Base-by-base conservation (phyloP, 306 rosid species). In the Sophora flavescens region DNA sequence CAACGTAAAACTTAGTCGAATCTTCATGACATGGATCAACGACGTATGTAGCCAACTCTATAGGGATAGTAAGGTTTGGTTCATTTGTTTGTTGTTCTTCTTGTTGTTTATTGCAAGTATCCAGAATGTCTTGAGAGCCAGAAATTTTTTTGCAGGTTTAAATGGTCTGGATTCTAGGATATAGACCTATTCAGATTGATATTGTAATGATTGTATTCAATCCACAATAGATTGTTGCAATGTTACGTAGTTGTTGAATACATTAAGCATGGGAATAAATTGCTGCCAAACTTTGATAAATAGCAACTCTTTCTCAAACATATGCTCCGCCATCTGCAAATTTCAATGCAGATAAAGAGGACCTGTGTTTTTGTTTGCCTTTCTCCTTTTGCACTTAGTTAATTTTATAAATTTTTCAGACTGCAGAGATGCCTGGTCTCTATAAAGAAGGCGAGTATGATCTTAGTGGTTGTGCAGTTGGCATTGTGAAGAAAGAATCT, bases 381-480 rank as follows among this genome's bases (percentile, higher is more conserved):
- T 28, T 84, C 60, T 54, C 28, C 18, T 18, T n/a, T 45, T 60
- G 61, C 39, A 36, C 52, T 72, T 8, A 14, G 38, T 81, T 47
- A 56, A 72, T 72, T 77, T 18, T 51, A 7, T 59, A 35, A 78
- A 53, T 75, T 76, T 85, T 52, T 74, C 83, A 92, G 99, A 95
- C 97, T 18, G 97, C 97, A 53, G 99, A 95, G 85, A 95, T 95
- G 99, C 99, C 99, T 6, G 96, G 86, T 70, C 93, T 95, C 50
- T 95, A 95, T 32, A 92, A 89, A 52, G 85, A 90, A 35, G 97
- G 97, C 1, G 97, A 95, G 76, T 92, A 95, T 75, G 97, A 95
- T 76, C 97, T 95, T 44, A 95, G 97, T 66, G 99, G 99, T 57
- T 90, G 90, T 86, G 97, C 96, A 2, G 97, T 95, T 51, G 99